These are phyloP conservation scores for Verticillium dahliae DNA, from an alignment of 2,329 filamentous ascomycete species.

Conservation along the genomic window DNA sequence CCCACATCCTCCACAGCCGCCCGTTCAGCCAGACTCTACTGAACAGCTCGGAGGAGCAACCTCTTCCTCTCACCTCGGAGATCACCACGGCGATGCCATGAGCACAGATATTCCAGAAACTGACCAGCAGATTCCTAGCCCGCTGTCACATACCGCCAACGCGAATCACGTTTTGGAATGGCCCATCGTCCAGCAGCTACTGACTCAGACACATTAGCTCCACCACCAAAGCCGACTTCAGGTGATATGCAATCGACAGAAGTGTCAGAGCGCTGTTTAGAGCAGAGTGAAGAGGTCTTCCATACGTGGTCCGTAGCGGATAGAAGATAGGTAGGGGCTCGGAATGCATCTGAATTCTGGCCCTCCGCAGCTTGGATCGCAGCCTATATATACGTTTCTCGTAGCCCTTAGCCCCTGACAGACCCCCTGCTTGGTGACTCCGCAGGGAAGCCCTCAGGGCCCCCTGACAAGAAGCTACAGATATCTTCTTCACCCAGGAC, in stretches of 20 bases:
- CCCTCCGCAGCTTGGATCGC: no score
- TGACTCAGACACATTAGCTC: slow-evolving; percentile 1
- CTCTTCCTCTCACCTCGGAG: neutral
- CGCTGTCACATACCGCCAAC: slow-evolving; percentile 15
- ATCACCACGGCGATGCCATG: neutral
- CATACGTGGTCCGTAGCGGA: no score
- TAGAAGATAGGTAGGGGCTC: no score
- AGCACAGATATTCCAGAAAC: neutral
- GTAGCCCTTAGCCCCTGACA: no score
- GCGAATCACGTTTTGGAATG: slow-evolving; percentile 16
- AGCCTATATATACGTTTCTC: no score
- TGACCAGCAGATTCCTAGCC: slow-evolving; percentile 8
- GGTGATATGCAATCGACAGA: slow-evolving; percentile 3
- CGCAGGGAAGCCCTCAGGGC: no score
- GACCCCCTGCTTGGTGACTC: no score
- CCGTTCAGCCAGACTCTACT: neutral
- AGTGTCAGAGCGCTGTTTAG: no score
- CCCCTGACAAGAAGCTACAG: slow-evolving; percentile 3
- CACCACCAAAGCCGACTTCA: neutral
- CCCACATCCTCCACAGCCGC: neutral
- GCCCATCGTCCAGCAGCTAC: slow-evolving; percentile 14
- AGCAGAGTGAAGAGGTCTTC: no score
- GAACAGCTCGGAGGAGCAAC: neutral
- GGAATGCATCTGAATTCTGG: no score
- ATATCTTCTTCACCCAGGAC: slow-evolving; percentile 6